Base-by-base conservation (phyloP, 2,329 filamentous ascomycete species). In the Sclerotiophoma versabilis region DNA sequence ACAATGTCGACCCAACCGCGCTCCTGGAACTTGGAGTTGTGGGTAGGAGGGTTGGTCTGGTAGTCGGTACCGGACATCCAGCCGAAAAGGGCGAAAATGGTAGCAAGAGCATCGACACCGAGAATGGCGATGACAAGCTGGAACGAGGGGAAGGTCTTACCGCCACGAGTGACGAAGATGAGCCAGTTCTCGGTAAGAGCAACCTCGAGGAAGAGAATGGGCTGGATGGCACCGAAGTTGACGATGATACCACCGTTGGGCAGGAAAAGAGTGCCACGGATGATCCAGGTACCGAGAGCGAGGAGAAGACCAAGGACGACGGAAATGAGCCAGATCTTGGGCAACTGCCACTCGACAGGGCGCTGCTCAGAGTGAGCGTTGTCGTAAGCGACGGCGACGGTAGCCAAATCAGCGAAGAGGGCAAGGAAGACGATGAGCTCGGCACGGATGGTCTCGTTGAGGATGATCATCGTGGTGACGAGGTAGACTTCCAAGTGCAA, bases 301-400 rank as follows among this genome's bases (percentile, higher is more conserved):
- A 92, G 86, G 37, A 91, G 77, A 27, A 84, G 62, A 75, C 89
- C 89, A 44, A 91, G 83, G 55, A 89, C 78, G 62, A 89, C 80
- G 58, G 84, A 87, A 69, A 92, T 90, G 63, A 91, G 83, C 89
- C 88, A 91, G 72, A 91, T 91, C 83, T 91, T 92, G 61, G 88
- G 88, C 61, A 92, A 75, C 78, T 92, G 89, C 89, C 89, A 92
- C 76, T 91, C 88, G 67, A 91, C 89, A 12, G 89, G 89, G 32
- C 88, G 86, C 57, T 82, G 82, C 71, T 92, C 89, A 67, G 86
- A 90, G 79, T 90, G 86, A 39, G 89, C 89, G 73, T 91, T 91
- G 72, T 92, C 89, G 79, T 91, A 91, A 42, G 89, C 89, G 53
- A 91, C 86, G 56, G 89, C 89, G 62, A 92, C 89, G 59, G 89